phyloP scores from a whole-genome alignment of 1,284 basidiomycete species.

The Moniliophthora roreri region DNA sequence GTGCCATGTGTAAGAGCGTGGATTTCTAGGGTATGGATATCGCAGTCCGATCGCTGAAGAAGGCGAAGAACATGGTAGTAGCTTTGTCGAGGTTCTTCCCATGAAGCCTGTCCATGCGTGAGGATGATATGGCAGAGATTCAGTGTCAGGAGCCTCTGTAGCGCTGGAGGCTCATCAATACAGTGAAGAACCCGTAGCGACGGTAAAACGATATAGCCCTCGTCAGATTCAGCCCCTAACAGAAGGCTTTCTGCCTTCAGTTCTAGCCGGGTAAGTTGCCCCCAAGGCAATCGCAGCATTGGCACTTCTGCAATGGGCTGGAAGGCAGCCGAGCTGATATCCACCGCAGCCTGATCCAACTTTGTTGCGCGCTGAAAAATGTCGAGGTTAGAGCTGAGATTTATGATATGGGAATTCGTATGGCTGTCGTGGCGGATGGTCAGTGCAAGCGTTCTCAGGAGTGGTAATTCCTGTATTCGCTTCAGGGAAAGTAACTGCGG shows the following conservation, averaged over 20 bases:
- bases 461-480: too few relatives aligned
- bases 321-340: too few relatives aligned
- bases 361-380: too few relatives aligned
- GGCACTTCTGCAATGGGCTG: too few relatives aligned
- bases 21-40: not conserved
- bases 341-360: too few relatives aligned
- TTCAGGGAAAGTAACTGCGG: too few relatives aligned
- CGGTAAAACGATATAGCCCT: not conserved
- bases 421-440: too few relatives aligned
- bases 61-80: not conserved
- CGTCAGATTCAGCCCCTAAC: not conserved
- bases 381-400: too few relatives aligned
- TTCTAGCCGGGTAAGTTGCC: not conserved
- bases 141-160: not conserved
- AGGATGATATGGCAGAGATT: not conserved
- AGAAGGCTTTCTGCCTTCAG: not conserved
- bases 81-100: too few relatives aligned
- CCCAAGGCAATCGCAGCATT: not conserved
- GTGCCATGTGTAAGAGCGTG: not conserved
- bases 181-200: not conserved
- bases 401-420: too few relatives aligned
- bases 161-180: not conserved
- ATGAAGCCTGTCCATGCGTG: not conserved
- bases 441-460: too few relatives aligned
- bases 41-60: not conserved